A percentile compares a stretch with the other conserved stretches of the same genome.
phyloP scores from a whole-genome alignment of 345 rosid species.

The Sisymbrium altissimum region DNA sequence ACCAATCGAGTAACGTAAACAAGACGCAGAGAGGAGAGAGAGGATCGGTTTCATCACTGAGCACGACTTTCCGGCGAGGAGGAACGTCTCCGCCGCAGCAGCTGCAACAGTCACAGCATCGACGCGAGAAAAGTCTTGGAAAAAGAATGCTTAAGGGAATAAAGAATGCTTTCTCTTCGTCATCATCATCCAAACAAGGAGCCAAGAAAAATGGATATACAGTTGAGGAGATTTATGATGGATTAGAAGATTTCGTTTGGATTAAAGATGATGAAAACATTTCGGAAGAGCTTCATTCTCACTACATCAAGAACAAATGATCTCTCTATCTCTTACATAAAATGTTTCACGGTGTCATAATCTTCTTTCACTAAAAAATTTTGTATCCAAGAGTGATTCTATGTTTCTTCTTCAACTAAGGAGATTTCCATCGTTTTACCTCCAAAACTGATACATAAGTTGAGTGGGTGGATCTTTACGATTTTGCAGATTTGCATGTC shows the following conservation, averaged over 20 bases:
- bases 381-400: constrained; percentile 15
- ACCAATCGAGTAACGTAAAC: constrained; percentile 25
- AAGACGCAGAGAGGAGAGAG: constrained; percentile 46
- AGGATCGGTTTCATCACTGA: constrained; percentile 46
- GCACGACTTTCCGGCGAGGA: constrained; percentile 36
- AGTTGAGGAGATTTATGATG: constrained; percentile 27
- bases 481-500: not conserved
- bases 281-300: constrained; percentile 29
- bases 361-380: not conserved
- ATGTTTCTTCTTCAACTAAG: not conserved
- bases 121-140: constrained; percentile 35
- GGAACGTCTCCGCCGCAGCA: constrained; percentile 11
- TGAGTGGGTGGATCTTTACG: constrained; percentile 11
- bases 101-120: not conserved
- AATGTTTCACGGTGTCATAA: not conserved
- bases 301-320: constrained; percentile 23
- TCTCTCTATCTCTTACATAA: not conserved
- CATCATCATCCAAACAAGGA: constrained; percentile 39
- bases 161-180: constrained; percentile 46
- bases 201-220: constrained; percentile 14
- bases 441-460: not conserved
- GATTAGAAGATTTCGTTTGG: constrained; percentile 35
- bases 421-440: not conserved
- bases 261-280: constrained; percentile 30
- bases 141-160: constrained; percentile 55